Conservation (phyloP, 202 grass and related monocot species). For the Carex arenaria region DNA sequence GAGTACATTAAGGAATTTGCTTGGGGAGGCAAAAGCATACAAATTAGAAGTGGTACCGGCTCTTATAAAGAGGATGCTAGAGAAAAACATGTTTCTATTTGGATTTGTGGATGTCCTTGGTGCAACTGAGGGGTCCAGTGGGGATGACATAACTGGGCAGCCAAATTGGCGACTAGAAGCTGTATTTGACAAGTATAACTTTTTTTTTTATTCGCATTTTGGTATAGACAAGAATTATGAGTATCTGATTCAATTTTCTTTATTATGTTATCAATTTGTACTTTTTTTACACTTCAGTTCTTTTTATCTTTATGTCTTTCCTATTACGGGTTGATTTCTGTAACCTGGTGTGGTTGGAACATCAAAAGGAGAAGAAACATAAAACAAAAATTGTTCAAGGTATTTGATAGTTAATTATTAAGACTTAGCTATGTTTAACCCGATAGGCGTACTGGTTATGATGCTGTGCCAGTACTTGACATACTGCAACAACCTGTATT, state of each 20-base stretch:
- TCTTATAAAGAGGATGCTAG: slow-evolving; percentile 77
- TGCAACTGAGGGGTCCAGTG: slow-evolving; percentile 24
- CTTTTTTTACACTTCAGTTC: neutral
- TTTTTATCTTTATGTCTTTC: neutral
- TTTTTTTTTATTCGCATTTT: neutral
- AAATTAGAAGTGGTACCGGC: slow-evolving; percentile 32
- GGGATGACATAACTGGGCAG: slow-evolving; percentile 46
- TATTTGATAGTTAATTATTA: neutral
- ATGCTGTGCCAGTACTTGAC: neutral
- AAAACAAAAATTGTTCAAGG: neutral
- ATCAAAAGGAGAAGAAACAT: neutral
- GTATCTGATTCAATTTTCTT: neutral
- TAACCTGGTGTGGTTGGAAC: neutral
- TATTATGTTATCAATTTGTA: neutral
- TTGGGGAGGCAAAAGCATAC: slow-evolving; percentile 31
- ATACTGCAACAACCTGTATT: neutral
- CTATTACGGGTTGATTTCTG: neutral
- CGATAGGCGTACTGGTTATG: neutral
- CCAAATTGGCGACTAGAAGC: slow-evolving; percentile 43
- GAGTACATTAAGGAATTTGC: slow-evolving; percentile 49
- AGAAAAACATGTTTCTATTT: slow-evolving; percentile 66
- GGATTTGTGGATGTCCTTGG: slow-evolving; percentile 68
- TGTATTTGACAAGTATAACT: slow-evolving; percentile 51
- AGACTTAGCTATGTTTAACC: neutral
- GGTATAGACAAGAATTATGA: neutral